Evolutionary conservation across 176 grass and related monocot genomes (phyloP).

Genomic region (Areca catechu): DNA sequence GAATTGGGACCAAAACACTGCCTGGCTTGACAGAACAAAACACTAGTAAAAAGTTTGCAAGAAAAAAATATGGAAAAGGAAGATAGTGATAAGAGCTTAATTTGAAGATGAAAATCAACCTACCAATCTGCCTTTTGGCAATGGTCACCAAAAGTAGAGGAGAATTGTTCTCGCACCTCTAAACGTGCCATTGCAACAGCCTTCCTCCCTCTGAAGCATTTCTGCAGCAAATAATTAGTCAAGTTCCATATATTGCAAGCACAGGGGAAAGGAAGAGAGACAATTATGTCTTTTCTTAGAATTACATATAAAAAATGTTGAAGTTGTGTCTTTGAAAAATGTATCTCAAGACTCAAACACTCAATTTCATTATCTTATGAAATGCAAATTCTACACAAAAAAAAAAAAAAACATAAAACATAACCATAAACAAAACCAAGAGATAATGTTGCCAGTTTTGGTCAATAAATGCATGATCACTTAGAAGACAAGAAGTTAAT

Average conservation of each 20-base stretch:
- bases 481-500: too few species aligned
- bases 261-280: too few species aligned
- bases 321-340: too few species aligned
- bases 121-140: constrained; percentile 74
- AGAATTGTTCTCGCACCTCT: constrained; percentile 57
- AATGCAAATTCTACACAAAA: too few species aligned
- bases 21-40: constrained; percentile 50
- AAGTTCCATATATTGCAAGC: constrained; percentile 26
- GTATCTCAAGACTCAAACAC: too few species aligned
- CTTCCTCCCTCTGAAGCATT: constrained; percentile 98
- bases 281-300: too few species aligned
- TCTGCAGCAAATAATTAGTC: constrained; percentile 80
- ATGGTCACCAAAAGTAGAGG: constrained; percentile 52
- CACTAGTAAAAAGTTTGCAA: constrained; percentile 25
- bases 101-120: constrained; percentile 1
- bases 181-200: constrained; percentile 43
- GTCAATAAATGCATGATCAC: too few species aligned
- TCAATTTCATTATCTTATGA: too few species aligned
- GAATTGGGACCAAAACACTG: constrained; percentile 49
- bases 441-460: too few species aligned
- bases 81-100: constrained; percentile 4
- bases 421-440: too few species aligned
- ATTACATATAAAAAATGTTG: too few species aligned
- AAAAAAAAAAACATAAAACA: too few species aligned
- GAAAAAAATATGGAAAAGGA: constrained; percentile 16